A percentile compares a stretch with the other conserved stretches of the same genome.
Conservation (phyloP, 768 basidiomycete species). For the Amanita pseudoporphyria region DNA sequence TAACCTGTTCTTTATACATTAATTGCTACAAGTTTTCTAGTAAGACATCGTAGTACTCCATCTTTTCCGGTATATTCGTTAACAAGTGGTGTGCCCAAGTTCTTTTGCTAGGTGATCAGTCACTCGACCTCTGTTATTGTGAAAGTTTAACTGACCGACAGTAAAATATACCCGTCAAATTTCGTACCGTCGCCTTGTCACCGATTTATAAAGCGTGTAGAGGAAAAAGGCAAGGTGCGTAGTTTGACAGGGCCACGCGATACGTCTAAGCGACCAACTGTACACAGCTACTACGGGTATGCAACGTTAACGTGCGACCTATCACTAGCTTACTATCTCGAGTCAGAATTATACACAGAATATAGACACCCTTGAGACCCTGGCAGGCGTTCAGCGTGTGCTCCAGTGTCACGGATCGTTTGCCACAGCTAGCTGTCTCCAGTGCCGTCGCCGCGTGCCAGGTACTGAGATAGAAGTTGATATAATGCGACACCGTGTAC, state of each 20-base stretch:
- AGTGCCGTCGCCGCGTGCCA: conserved; percentile 63
- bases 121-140: background rate
- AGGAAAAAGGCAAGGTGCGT: conserved; percentile 69
- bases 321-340: background rate
- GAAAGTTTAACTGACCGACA: conserved; percentile 22
- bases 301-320: background rate
- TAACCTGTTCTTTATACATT: background rate
- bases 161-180: conserved; percentile 89
- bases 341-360: conserved; percentile 94
- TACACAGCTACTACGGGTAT: conserved; percentile 1
- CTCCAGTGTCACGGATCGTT: conserved; percentile 95
- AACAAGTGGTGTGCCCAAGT: conserved; percentile 25
- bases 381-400: conserved; percentile 76
- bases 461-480: conserved; percentile 74
- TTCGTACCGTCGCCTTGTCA: conserved; percentile 88
- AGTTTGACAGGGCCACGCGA: background rate
- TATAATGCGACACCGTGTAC: conserved; percentile 69
- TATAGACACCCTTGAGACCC: conserved; percentile 87
- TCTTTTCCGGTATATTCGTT: background rate
- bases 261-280: background rate
- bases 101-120: conserved; percentile 64
- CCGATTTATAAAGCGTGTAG: conserved; percentile 82
- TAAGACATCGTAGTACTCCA: conserved; percentile 19
- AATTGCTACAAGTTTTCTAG: conserved; percentile 28
- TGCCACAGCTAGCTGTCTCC: conserved; percentile 82